Evolutionary conservation across 306 rosid species (phyloP), one percentile per base, ranked within the genome.

Genomic region (Cicer chorassanicum): DNA sequence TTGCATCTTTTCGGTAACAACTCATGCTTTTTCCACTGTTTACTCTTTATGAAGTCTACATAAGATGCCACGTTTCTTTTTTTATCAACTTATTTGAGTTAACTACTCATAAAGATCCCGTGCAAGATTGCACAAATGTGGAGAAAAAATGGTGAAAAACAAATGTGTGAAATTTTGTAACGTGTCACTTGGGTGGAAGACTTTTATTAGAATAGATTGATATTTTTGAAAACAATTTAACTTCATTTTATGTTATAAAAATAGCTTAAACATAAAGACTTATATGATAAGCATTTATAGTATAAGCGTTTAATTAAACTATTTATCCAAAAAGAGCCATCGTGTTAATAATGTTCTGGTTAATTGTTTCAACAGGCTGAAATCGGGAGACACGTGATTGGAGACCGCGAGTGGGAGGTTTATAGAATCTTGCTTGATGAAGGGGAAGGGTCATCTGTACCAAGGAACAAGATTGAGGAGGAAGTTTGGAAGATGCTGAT

Each of bases 351-450:
- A 29, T 4, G 36, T 48, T 57, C 9, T 15, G 63, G 53, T 61
- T 19, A 19, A 53, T 65, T 75, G 70, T 81, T 74, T 43, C 44
- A 48, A 42, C 92, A 94, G 98, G 97, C 98, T 36, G 88, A 89
- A 80, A 85, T 94, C 55, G 85, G 93, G 74, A 88, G 99, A 76
- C 92, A 87, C 51, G 56, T 85, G 74, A 88, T 90, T 8, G 84
- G 83, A 68, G 99, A 84, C 65, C 87, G 91, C 6, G 99, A 94
- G 75, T 94, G 96, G 93, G 99, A 94, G 79, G 96, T 94, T 14
- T 94, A 92, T 75, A 87, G 91, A 85, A 78, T 94, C 84, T 78
- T 94, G 92, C 91, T 94, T 44, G 96, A 90, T 78, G 99, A 94
- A 85, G 91, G 96, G 41, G 93, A 84, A 39, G 92, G 84, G 1